A percentile compares a stretch with the other conserved stretches of the same genome.
phyloP scores from a whole-genome alignment of 768 basidiomycete genomes.

The Leccinum uliginosum region DNA sequence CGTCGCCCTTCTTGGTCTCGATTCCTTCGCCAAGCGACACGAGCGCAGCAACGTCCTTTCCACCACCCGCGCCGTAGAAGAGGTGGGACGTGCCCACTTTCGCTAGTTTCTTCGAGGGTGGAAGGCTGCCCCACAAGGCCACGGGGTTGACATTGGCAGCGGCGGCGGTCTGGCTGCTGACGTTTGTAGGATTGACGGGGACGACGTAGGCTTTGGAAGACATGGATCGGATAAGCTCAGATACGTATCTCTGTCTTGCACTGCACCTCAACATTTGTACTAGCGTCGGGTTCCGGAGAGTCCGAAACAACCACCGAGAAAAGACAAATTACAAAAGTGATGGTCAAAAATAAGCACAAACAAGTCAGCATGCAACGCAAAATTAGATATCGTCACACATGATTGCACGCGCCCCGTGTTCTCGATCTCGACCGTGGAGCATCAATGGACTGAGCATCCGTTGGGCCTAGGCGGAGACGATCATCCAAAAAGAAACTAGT shows the following conservation, averaged over 20 bases:
- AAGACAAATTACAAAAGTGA: neutral
- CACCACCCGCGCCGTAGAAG: slow-evolving; percentile 52
- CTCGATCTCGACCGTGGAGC: neutral
- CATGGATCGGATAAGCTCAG: slow-evolving; percentile 37
- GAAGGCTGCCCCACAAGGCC: slow-evolving; percentile 51
- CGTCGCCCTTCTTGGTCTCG: slow-evolving; percentile 37
- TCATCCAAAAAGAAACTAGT: too few species aligned
- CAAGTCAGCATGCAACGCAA: neutral
- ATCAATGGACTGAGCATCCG: too few species aligned
- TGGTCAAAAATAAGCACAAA: neutral
- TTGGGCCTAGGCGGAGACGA: too few species aligned
- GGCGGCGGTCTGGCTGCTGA: slow-evolving; percentile 27
- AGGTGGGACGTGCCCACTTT: slow-evolving; percentile 61
- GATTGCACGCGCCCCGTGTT: neutral
- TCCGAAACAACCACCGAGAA: neutral
- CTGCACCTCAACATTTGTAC: slow-evolving; percentile 19
- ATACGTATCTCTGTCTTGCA: slow-evolving; percentile 16
- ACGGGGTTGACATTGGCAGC: slow-evolving; percentile 40
- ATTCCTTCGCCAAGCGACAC: slow-evolving; percentile 59
- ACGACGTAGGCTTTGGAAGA: slow-evolving; percentile 54
- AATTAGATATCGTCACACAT: too few species aligned
- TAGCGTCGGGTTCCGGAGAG: slow-evolving; percentile 25
- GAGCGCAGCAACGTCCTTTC: slow-evolving; percentile 44
- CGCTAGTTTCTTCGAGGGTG: slow-evolving; percentile 45
- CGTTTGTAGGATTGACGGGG: slow-evolving; percentile 46